A percentile compares a stretch with the other conserved stretches of the same genome.
phyloP scores from a whole-genome alignment of 1,284 basidiomycete species.

The Entoloma clypeatum region DNA sequence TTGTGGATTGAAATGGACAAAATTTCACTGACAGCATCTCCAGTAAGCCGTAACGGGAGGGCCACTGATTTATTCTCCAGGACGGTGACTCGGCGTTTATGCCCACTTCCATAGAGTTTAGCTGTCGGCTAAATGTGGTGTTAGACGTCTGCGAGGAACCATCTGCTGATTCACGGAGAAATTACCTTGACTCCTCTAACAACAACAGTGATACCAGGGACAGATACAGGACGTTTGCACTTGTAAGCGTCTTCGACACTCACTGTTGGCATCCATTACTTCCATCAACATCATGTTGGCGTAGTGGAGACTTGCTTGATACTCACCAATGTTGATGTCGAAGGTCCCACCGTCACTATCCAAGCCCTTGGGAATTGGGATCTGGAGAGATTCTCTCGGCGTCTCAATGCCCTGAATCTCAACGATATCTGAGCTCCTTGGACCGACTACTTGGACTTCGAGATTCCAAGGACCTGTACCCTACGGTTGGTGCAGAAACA shows the following conservation, averaged over 20 bases:
- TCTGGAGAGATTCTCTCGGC: constrained; percentile 52
- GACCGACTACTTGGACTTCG: constrained; percentile 74
- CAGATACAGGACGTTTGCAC: constrained; percentile 76
- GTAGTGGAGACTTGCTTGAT: neutral
- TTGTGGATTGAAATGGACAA: constrained; percentile 1
- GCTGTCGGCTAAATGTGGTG: constrained; percentile 65
- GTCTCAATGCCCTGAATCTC: constrained; percentile 55
- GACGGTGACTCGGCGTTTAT: constrained; percentile 58
- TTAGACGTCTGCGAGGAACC: neutral
- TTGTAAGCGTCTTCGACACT: constrained; percentile 87
- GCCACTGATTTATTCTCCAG: constrained; percentile 74
- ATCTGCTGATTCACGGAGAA: neutral
- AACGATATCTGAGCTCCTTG: constrained; percentile 57
- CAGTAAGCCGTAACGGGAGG: constrained; percentile 81
- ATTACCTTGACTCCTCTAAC: constrained; percentile 79
- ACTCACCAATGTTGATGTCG: constrained; percentile 73
- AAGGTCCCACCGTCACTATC: constrained; percentile 74
- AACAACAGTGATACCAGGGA: constrained; percentile 82
- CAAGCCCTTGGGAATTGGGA: constrained; percentile 66
- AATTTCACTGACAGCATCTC: constrained; percentile 67
- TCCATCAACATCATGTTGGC: neutral
- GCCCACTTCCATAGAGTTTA: constrained; percentile 71
- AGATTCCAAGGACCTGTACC: constrained; percentile 88
- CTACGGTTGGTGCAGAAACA: constrained; percentile 35
- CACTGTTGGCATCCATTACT: constrained; percentile 48